These are phyloP conservation scores for Paragyromitra xinjiangensis DNA, from an alignment of 495 filamentous ascomycete species.

Conservation along the genomic window DNA sequence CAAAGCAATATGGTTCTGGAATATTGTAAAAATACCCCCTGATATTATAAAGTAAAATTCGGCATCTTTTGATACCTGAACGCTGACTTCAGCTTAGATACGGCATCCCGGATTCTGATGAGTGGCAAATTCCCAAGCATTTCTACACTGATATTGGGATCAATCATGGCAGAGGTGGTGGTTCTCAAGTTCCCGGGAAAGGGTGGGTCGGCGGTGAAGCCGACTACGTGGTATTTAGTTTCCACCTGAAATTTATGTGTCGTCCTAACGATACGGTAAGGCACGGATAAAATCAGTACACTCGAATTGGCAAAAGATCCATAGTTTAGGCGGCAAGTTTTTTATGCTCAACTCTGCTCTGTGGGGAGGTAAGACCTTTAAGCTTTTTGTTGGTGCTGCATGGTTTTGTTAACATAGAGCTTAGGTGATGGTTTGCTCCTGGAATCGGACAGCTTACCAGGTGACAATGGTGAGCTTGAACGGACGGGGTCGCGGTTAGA, in stretches of 20 bases:
- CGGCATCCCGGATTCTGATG: constrained; percentile 52
- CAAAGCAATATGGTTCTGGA: constrained; percentile 56
- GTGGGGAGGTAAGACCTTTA: constrained; percentile 56
- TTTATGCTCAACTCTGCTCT: constrained; percentile 61
- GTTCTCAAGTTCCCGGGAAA: constrained; percentile 56
- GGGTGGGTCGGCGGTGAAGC: constrained; percentile 59
- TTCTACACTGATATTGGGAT: constrained; percentile 57
- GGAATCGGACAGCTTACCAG: constrained; percentile 56
- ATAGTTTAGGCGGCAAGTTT: constrained; percentile 59
- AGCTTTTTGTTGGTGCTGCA: not conserved
- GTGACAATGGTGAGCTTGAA: constrained; percentile 54
- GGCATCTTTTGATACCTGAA: not conserved
- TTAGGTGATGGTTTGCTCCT: constrained; percentile 55
- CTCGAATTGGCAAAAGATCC: constrained; percentile 60
- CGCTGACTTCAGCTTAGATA: constrained; percentile 34
- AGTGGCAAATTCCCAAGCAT: constrained; percentile 49
- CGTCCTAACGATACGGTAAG: constrained; percentile 1
- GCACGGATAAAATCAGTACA: constrained; percentile 59
- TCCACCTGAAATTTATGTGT: not conserved
- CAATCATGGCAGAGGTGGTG: constrained; percentile 58
- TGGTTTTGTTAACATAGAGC: not conserved
- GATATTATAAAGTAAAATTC: not conserved
- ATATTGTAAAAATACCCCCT: constrained; percentile 43
- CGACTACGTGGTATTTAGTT: constrained; percentile 54
- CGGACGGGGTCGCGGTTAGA: not conserved